These are phyloP conservation scores for Sphagnum magellanicum DNA, from an alignment of 228 moss, liverwort and hornwort genomes.

Conservation along the genomic window DNA sequence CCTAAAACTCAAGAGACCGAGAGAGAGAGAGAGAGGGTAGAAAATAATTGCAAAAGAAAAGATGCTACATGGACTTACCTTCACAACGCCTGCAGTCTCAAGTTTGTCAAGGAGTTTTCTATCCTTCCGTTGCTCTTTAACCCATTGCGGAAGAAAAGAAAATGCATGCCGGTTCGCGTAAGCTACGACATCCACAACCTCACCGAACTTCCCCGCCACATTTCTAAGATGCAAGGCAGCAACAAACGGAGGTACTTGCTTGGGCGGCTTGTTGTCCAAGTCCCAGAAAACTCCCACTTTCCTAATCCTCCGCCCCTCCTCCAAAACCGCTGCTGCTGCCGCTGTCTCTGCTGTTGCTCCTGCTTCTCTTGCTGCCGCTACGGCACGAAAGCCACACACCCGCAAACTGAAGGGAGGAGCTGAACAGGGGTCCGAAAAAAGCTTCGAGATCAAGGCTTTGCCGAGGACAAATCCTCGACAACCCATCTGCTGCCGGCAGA, in stretches of 20 bases:
- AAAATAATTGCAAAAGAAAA: too few relatives aligned
- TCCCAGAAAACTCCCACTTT: constrained; percentile 94
- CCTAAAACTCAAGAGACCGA: too few relatives aligned
- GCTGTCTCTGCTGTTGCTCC: neutral
- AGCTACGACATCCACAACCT: constrained; percentile 82
- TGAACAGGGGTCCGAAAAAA: too few relatives aligned
- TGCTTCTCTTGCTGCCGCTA: too few relatives aligned
- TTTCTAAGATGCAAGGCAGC: constrained; percentile 75
- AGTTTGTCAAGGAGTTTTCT: constrained; percentile 68
- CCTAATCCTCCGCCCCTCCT: constrained; percentile 9
- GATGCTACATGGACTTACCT: constrained; percentile 12
- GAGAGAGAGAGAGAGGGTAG: too few relatives aligned
- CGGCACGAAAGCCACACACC: too few relatives aligned
- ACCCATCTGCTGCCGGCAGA: too few relatives aligned
- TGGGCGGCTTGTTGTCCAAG: constrained; percentile 95
- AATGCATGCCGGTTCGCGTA: constrained; percentile 96
- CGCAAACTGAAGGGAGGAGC: too few relatives aligned
- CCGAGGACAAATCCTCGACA: too few relatives aligned
- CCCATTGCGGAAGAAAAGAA: constrained; percentile 72
- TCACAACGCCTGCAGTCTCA: constrained; percentile 61
- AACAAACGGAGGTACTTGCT: constrained; percentile 70
- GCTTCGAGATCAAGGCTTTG: too few relatives aligned
- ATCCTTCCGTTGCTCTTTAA: constrained; percentile 74
- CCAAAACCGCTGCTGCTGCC: neutral
- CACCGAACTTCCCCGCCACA: constrained; percentile 79